Base-by-base conservation (phyloP, 495 filamentous ascomycete genomes). In the Pseudotulostoma volvatum region DNA sequence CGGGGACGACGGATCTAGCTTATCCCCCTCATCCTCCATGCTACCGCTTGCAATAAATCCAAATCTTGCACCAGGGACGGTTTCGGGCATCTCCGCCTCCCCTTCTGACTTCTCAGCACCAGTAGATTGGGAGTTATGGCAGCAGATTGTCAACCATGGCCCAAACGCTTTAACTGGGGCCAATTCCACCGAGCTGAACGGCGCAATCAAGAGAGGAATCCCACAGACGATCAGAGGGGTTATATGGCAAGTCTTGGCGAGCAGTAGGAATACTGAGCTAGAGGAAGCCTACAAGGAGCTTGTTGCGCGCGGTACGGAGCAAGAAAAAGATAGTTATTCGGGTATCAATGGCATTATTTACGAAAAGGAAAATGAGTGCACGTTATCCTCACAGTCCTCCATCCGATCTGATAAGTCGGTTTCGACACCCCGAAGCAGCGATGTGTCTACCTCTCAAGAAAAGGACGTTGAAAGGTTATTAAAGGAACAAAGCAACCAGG, bases 71-170 rank as follows among this genome's bases (percentile, higher is more conserved):
- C 85, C 86, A 0, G 86, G 86, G 2, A 93, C 83, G 5, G 84
- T 77, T 14, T 74, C 83, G 13, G 85, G 85, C 3, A 67, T 83
- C 30, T 73, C 73, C 13, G 71, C 77, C 3, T 79, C 84, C 7
- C 67, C 73, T 11, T 61, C 57, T 2, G 81, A 86, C 44, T 61
- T 70, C 11, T 66, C 69, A 3, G 64, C 70, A 5, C 68, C 72
- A 2, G 84, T 99, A 9, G 84, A 99, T 51, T 99, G 90, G 90
- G 92, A 96, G 56, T 60, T 99, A 14, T 99, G 90, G 90, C 87
- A 99, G 57, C 66, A 80, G 13, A 80, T 99, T 1, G 90, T 99
- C 20, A 85, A 94, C 45, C 79, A 93, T 62, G 90, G 92, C 1
- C 81, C 85, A 8, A 76, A 79, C 21, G 87, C 84, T 7, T 76